Conservation (phyloP, 2,329 filamentous ascomycete genomes). For the Fusarium sp. region DNA sequence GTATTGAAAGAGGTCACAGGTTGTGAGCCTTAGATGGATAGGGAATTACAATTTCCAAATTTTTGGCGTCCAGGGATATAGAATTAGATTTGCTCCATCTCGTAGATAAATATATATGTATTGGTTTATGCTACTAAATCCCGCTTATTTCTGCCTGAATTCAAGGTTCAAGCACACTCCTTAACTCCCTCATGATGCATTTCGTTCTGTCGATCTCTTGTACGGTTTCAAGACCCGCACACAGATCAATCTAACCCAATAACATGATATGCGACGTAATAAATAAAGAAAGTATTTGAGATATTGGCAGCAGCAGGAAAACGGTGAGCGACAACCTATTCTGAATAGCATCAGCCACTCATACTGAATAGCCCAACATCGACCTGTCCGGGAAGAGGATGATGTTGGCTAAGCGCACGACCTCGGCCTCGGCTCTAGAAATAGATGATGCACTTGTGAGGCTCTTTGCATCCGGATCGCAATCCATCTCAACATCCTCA, state of each 20-base stretch:
- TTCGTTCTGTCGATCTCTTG: slow-evolving; percentile 1
- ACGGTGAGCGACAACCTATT: background rate
- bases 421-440: slow-evolving; percentile 63
- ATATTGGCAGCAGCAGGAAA: background rate
- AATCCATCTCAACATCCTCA: slow-evolving; percentile 50
- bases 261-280: background rate
- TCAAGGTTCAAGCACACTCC: slow-evolving; percentile 20
- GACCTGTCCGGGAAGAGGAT: slow-evolving; percentile 68
- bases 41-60: background rate
- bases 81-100: background rate
- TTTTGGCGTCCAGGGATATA: background rate
- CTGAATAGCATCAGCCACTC: background rate
- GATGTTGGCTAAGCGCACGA: slow-evolving; percentile 67
- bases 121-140: slow-evolving; percentile 9
- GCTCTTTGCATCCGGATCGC: slow-evolving; percentile 45
- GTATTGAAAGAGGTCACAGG: slow-evolving; percentile 26
- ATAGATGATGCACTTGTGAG: slow-evolving; percentile 45
- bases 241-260: background rate
- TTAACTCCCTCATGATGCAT: slow-evolving; percentile 31
- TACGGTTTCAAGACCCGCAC: background rate
- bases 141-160: slow-evolving; percentile 12
- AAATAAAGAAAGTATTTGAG: background rate
- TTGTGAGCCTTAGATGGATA: background rate
- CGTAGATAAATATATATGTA: background rate
- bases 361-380: slow-evolving; percentile 52